A percentile compares a stretch with the other conserved stretches of the same genome.
phyloP scores from a whole-genome alignment of 2,329 filamentous ascomycete species.

The Epichloe festucae region DNA sequence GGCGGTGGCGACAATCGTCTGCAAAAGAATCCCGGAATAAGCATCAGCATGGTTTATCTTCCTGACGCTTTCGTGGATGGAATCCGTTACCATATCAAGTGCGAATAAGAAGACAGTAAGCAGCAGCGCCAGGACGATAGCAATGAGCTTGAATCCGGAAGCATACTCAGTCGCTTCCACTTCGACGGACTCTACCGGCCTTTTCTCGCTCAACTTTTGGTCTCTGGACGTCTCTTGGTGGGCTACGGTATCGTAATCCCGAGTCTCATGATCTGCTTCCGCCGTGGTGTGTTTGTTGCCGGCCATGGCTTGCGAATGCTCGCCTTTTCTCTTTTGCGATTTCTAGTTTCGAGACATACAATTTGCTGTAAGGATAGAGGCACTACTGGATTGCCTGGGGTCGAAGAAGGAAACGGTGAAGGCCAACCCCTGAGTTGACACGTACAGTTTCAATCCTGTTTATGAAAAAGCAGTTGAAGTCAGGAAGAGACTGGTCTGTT shows the following conservation, averaged over 20 bases:
- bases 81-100: not conserved
- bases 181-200: not conserved
- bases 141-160: not conserved
- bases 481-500: not conserved
- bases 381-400: not conserved
- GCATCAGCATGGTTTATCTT: not conserved
- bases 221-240: not conserved
- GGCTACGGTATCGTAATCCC: not conserved
- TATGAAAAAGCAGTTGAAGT: accelerated
- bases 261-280: not conserved
- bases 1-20: constrained; percentile 40
- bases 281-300: not conserved
- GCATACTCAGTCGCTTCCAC: not conserved
- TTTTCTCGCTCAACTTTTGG: not conserved
- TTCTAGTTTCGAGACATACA: not conserved
- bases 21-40: not conserved
- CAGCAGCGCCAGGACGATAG: not conserved
- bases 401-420: too few species aligned
- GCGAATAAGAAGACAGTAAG: not conserved
- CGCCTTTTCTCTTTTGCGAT: not conserved
- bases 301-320: not conserved
- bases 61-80: not conserved
- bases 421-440: too few species aligned
- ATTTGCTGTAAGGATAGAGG: not conserved
- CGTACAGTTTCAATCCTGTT: too few species aligned